Conservation (phyloP, 2,329 filamentous ascomycete genomes). For the Monilinia laxa region DNA sequence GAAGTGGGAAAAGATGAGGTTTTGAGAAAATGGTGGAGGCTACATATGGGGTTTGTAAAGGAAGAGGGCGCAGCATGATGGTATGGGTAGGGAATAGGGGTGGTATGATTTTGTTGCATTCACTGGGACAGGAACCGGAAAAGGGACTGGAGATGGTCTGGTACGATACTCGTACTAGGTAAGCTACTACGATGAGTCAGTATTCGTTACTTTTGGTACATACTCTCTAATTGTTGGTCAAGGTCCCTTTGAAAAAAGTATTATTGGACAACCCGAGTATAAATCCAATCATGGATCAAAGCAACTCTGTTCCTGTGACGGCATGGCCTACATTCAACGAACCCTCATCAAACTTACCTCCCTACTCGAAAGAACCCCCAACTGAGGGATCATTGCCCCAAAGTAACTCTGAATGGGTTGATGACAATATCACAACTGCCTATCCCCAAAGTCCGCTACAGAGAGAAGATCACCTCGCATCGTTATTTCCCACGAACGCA, state of each 20-base stretch:
- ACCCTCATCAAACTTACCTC: neutral
- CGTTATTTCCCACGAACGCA: neutral
- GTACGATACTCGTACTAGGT: neutral
- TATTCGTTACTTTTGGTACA: neutral
- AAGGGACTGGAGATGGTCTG: neutral
- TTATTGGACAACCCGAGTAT: neutral
- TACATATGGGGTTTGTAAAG: slow-evolving; percentile 34
- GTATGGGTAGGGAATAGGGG: neutral
- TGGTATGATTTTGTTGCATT: slow-evolving; percentile 7
- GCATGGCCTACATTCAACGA: slow-evolving; percentile 12
- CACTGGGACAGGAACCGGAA: neutral
- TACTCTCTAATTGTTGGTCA: neutral
- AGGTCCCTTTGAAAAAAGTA: too few species aligned
- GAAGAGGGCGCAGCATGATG: neutral
- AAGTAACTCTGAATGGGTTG: neutral
- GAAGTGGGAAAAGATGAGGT: slow-evolving; percentile 30
- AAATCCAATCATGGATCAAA: neutral
- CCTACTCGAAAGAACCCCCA: neutral
- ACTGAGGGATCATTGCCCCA: slow-evolving; percentile 1
- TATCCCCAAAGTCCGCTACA: neutral
- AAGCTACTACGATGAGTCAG: neutral
- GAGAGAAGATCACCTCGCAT: slow-evolving; percentile 1
- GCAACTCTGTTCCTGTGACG: slow-evolving; percentile 1
- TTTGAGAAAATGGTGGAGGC: slow-evolving; percentile 36
- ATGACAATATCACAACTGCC: neutral